A percentile compares a stretch with the other conserved stretches of the same genome.
Evolutionary conservation across 1,139 yeast genomes (phyloP).

Genomic region (Candida glucosophila): DNA sequence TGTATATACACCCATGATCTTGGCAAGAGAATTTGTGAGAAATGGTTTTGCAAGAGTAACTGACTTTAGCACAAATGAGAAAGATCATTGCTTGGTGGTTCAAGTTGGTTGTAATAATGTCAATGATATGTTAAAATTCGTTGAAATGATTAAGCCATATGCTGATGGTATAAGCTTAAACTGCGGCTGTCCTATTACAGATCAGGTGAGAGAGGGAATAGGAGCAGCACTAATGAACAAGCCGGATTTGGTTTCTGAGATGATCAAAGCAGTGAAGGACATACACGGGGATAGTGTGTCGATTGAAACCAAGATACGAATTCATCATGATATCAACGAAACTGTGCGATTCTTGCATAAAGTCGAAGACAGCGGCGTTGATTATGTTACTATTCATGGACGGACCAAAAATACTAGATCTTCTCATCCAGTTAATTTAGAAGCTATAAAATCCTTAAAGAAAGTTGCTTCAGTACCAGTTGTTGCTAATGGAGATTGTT

Average conservation of each 20-base stretch:
- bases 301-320: constrained; percentile 85
- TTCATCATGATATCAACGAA: constrained; percentile 65
- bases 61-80: constrained; percentile 72
- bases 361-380: constrained; percentile 85
- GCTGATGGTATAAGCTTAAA: constrained; percentile 93
- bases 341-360: constrained; percentile 65
- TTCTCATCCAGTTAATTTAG: constrained; percentile 72
- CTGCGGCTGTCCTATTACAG: constrained; percentile 96
- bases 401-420: constrained; percentile 80
- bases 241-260: constrained; percentile 69
- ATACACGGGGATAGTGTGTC: constrained; percentile 63
- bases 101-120: constrained; percentile 91
- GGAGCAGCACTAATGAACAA: constrained; percentile 92
- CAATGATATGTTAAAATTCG: constrained; percentile 74
- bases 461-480: constrained; percentile 64
- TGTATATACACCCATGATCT: constrained; percentile 91
- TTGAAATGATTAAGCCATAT: constrained; percentile 80
- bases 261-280: constrained; percentile 77
- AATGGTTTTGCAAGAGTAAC: constrained; percentile 71
- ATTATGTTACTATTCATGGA: constrained; percentile 91
- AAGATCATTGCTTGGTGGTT: constrained; percentile 68
- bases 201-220: constrained; percentile 90
- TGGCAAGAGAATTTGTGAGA: constrained; percentile 90
- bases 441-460: constrained; percentile 66
- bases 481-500: constrained; percentile 94